Conservation (phyloP, 768 basidiomycete genomes). For the Pleurotus salmoneostramineus region DNA sequence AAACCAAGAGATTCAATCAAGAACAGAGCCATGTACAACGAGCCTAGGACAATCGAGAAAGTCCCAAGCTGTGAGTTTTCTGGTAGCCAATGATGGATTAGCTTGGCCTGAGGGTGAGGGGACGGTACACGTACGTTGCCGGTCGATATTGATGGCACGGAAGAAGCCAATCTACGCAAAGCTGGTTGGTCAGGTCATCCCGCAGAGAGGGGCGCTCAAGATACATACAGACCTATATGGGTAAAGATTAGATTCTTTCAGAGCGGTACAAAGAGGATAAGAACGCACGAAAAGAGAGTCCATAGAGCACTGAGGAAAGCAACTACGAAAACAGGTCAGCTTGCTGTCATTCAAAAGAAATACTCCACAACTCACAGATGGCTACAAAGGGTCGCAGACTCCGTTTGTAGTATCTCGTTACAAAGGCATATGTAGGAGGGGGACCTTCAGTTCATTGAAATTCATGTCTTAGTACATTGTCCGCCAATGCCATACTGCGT, state of each 20-base stretch:
- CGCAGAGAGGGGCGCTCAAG: too few relatives aligned
- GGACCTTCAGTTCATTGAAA: conserved; percentile 26
- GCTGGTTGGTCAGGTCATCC: not conserved
- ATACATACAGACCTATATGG: too few relatives aligned
- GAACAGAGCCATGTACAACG: conserved; percentile 46
- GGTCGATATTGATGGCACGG: conserved; percentile 44
- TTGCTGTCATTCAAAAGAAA: not conserved
- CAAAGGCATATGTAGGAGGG: conserved; percentile 58
- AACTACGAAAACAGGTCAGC: conserved; percentile 22
- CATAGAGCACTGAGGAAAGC: conserved; percentile 51
- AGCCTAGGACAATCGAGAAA: conserved; percentile 58
- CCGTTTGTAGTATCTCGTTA: conserved; percentile 48
- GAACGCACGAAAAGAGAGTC: conserved; percentile 59
- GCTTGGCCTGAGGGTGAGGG: not conserved
- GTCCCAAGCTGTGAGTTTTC: conserved; percentile 45
- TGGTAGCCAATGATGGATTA: conserved; percentile 11
- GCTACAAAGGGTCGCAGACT: conserved; percentile 63
- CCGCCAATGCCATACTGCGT: not conserved
- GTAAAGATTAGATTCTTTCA: conserved; percentile 1
- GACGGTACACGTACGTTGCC: conserved; percentile 36
- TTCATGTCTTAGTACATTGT: not conserved
- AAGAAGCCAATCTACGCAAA: conserved; percentile 55
- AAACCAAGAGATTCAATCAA: conserved; percentile 57
- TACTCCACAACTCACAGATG: conserved; percentile 24
- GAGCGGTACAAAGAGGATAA: not conserved